Conservation (phyloP, 1,284 basidiomycete species). For the Austroboletus niveus region DNA sequence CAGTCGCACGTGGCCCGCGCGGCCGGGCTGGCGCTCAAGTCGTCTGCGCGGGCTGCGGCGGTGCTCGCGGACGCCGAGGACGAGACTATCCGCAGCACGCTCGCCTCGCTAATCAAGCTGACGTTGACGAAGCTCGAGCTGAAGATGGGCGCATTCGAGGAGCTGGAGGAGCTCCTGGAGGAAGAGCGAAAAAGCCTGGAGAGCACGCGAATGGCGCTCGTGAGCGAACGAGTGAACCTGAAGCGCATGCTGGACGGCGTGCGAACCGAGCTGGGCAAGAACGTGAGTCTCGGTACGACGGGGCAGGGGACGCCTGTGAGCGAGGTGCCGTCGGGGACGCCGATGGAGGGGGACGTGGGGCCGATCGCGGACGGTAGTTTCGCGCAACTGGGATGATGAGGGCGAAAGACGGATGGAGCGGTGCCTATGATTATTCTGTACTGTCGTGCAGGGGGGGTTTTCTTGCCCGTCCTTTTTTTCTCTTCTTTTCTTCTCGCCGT, state of each 20-base stretch:
- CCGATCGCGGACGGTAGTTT: constrained; percentile 47
- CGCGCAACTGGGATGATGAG: constrained; percentile 39
- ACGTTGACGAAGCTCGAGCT: constrained; percentile 93
- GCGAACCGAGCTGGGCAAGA: constrained; percentile 58
- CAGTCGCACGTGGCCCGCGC: constrained; percentile 78
- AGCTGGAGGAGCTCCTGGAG: constrained; percentile 86
- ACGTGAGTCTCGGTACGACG: constrained; percentile 45
- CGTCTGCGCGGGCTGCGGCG: constrained; percentile 86
- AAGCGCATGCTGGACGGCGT: constrained; percentile 68
- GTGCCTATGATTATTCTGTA: constrained; percentile 28
- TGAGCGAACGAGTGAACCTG: constrained; percentile 63
- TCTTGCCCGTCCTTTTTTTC: too few relatives aligned
- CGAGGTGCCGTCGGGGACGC: constrained; percentile 44
- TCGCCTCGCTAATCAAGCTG: constrained; percentile 85
- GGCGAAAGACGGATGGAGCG: not conserved
- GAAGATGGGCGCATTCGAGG: constrained; percentile 90
- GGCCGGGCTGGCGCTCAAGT: constrained; percentile 81
- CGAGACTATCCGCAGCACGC: constrained; percentile 73
- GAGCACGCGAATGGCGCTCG: constrained; percentile 63
- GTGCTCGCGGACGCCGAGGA: constrained; percentile 87
- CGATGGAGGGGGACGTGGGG: constrained; percentile 41
- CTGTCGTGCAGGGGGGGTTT: constrained; percentile 9
- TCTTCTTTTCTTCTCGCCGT: too few relatives aligned
- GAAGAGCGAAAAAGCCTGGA: constrained; percentile 79
- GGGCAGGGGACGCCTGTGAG: constrained; percentile 55